Percentiles rank a stretch among this genome's conserved stretches.
These are phyloP conservation scores for Pulicaria dysenterica DNA, from an alignment of 129 eudicot species.

Conservation along the genomic window DNA sequence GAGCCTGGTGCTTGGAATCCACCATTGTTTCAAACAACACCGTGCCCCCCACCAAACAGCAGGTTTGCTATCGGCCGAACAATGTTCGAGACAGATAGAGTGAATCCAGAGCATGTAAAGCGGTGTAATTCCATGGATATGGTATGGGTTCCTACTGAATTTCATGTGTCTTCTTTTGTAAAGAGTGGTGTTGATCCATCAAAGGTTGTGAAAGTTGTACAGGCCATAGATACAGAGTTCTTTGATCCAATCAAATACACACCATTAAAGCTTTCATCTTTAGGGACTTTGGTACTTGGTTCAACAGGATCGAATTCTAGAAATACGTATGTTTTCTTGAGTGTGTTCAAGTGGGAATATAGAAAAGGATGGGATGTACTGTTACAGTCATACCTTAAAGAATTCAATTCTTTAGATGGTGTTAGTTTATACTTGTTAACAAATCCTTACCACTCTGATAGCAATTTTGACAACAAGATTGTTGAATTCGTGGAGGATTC, in stretches of 20 bases:
- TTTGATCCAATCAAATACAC: constrained; percentile 63
- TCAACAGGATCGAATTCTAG: background rate
- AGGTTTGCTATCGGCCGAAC: constrained; percentile 77
- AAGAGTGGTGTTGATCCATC: constrained; percentile 77
- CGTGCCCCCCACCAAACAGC: constrained; percentile 54
- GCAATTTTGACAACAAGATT: constrained; percentile 69
- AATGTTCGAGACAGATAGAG: constrained; percentile 89
- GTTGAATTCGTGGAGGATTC: constrained; percentile 58
- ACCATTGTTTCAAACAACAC: constrained; percentile 68
- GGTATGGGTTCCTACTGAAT: constrained; percentile 91
- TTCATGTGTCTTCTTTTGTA: constrained; percentile 62
- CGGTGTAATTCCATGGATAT: constrained; percentile 78
- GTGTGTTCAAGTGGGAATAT: constrained; percentile 86
- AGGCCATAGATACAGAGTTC: constrained; percentile 70
- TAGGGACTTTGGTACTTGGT: constrained; percentile 62
- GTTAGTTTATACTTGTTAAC: constrained; percentile 67
- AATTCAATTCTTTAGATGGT: constrained; percentile 48
- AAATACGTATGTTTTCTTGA: constrained; percentile 64
- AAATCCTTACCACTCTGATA: constrained; percentile 69
- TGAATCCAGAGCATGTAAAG: constrained; percentile 64
- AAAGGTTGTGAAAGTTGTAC: constrained; percentile 75
- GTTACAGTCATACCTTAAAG: constrained; percentile 64
- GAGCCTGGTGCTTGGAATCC: constrained; percentile 98
- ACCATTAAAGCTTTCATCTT: constrained; percentile 42
- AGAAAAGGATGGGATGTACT: constrained; percentile 95